phyloP scores from a whole-genome alignment of 495 filamentous ascomycete species.

The Astrocystis sublimbata region DNA sequence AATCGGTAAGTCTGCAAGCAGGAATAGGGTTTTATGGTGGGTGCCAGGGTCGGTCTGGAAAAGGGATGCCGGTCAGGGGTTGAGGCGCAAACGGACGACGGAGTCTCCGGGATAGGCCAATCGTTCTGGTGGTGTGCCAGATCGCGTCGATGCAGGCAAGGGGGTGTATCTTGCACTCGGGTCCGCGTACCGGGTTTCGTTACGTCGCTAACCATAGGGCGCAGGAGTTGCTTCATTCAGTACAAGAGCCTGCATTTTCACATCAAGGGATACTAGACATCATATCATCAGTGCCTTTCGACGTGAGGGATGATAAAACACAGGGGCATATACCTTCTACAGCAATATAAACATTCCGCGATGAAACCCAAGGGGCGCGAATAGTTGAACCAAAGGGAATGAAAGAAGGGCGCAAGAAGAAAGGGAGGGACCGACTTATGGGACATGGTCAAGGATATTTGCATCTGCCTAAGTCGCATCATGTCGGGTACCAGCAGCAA shows the following conservation, averaged over 20 bases:
- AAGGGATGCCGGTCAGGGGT: neutral
- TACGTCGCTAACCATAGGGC: neutral
- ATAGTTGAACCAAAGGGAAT: too few species aligned
- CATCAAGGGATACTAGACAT: too few species aligned
- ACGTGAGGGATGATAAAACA: too few species aligned
- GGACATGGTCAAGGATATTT: slow-evolving; percentile 18
- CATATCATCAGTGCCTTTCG: too few species aligned
- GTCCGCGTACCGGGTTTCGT: slow-evolving; percentile 20
- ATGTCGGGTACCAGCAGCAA: slow-evolving; percentile 1
- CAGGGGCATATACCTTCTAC: too few species aligned
- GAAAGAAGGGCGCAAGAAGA: too few species aligned
- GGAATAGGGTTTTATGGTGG: too few species aligned
- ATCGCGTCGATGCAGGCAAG: neutral
- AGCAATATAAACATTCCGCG: too few species aligned
- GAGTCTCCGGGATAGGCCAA: neutral
- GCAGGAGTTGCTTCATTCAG: too few species aligned
- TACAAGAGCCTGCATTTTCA: neutral
- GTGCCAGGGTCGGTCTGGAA: neutral
- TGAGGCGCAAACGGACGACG: neutral
- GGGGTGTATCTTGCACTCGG: neutral
- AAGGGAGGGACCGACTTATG: neutral
- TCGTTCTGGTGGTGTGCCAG: slow-evolving; percentile 14
- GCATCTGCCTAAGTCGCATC: slow-evolving; percentile 17
- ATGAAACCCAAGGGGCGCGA: neutral
- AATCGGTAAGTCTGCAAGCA: neutral